These are phyloP conservation scores for Lunularia cruciata DNA, from an alignment of 225 moss, liverwort and hornwort species.

Conservation along the genomic window DNA sequence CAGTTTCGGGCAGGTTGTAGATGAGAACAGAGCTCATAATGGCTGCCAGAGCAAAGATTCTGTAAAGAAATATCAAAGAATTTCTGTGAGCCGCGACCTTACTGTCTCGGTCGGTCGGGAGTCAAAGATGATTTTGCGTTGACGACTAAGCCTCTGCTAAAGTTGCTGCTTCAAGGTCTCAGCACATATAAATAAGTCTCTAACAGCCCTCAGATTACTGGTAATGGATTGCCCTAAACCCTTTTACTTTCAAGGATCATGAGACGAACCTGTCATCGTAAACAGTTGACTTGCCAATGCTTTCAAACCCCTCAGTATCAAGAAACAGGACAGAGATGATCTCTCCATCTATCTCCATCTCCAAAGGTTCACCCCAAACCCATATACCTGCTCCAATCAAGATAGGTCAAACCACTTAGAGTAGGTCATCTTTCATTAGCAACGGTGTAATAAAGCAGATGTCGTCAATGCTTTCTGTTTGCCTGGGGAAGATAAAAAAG, in stretches of 20 bases:
- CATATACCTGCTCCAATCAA: constrained; percentile 40
- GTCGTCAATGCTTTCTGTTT: no score
- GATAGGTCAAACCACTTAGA: background rate
- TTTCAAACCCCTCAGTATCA: constrained; percentile 64
- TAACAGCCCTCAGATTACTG: no score
- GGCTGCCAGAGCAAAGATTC: constrained; percentile 61
- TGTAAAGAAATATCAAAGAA: constrained; percentile 19
- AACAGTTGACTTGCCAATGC: constrained; percentile 59
- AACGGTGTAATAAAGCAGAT: no score
- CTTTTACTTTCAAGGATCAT: background rate
- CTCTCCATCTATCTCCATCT: constrained; percentile 43
- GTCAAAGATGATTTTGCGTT: no score
- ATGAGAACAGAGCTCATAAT: constrained; percentile 62
- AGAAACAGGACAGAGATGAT: constrained; percentile 55
- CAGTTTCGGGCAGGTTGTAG: constrained; percentile 61
- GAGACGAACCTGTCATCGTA: constrained; percentile 56
- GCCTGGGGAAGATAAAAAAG: no score
- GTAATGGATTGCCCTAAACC: background rate
- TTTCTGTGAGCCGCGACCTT: background rate
- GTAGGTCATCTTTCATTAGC: no score
- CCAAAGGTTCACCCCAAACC: constrained; percentile 58
- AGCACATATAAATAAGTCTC: no score
- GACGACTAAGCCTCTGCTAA: no score
- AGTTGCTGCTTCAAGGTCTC: no score
- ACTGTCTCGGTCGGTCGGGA: no score